A percentile compares a stretch with the other conserved stretches of the same genome.
Conservation (phyloP, 2,329 filamentous ascomycete genomes). For the Gyromitra esculenta region DNA sequence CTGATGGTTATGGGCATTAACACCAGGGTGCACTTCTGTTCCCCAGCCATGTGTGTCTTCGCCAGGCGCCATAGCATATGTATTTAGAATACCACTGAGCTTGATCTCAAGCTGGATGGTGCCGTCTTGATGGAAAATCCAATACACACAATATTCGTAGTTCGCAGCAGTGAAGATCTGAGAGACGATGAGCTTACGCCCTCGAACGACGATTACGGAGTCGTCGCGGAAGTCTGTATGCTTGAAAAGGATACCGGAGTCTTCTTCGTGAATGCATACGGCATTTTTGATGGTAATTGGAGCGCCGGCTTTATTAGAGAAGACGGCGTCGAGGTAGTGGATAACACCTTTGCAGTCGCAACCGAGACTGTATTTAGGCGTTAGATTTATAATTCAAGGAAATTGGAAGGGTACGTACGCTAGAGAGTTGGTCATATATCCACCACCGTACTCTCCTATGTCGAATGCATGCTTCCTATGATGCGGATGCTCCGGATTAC, state of each 20-base stretch:
- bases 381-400: constrained; percentile 2
- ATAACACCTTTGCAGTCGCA: constrained; percentile 91
- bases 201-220: constrained; percentile 84
- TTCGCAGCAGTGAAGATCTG: constrained; percentile 96
- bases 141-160: constrained; percentile 90
- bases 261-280: constrained; percentile 94
- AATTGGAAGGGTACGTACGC: constrained; percentile 59
- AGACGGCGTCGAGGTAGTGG: constrained; percentile 88
- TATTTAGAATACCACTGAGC: constrained; percentile 91
- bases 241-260: constrained; percentile 91
- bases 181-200: constrained; percentile 84
- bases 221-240: constrained; percentile 93
- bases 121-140: constrained; percentile 92
- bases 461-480: constrained; percentile 85
- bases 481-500: constrained; percentile 81
- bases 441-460: constrained; percentile 81
- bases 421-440: constrained; percentile 84
- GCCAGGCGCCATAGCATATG: constrained; percentile 79
- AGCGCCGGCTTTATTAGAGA: constrained; percentile 80
- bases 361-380: constrained; percentile 65
- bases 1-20: constrained; percentile 82
- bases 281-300: constrained; percentile 88
- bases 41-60: constrained; percentile 89
- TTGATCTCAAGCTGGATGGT: constrained; percentile 92
- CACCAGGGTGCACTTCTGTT: constrained; percentile 82